phyloP scores from a whole-genome alignment of 169 alveolate species.

The Eimeria necatrix region DNA sequence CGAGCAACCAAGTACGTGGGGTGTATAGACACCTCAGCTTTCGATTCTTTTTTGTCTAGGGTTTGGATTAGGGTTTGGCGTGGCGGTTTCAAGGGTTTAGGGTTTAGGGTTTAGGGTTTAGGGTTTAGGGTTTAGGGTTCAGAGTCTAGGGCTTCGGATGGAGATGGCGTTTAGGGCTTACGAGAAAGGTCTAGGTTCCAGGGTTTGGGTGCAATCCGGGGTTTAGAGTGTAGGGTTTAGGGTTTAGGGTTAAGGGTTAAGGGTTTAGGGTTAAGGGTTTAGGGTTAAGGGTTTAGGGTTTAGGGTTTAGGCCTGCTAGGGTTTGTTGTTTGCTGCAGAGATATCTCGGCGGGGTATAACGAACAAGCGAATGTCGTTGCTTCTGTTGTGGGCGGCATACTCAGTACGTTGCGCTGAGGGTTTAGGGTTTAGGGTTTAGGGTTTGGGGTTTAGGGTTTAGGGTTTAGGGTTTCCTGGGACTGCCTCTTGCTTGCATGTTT shows the following conservation, averaged over 20 bases:
- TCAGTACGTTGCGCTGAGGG: too few species aligned
- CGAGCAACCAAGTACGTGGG: neutral
- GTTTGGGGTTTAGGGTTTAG: neutral
- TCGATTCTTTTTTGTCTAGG: neutral
- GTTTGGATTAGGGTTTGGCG: neutral
- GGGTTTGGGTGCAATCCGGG: neutral
- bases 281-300: constrained; percentile 22
- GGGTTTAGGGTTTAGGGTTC: constrained; percentile 41
- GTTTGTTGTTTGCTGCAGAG: neutral
- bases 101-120: constrained; percentile 14
- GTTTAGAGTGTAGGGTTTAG: neutral
- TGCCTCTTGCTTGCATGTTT: neutral
- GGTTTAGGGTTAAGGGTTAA: neutral
- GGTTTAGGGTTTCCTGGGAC: neutral
- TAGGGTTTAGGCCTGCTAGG: neutral
- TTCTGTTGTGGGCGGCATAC: neutral
- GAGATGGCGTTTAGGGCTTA: constrained; percentile 45
- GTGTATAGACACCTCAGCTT: neutral
- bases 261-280: neutral
- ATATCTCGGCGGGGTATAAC: neutral
- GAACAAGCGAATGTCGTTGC: neutral
- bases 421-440: neutral
- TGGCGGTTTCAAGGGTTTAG: neutral
- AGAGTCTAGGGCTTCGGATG: neutral
- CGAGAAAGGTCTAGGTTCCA: neutral